Base-by-base conservation (phyloP, 129 eudicot species). In the carrot (Daucus carota) region DNA sequence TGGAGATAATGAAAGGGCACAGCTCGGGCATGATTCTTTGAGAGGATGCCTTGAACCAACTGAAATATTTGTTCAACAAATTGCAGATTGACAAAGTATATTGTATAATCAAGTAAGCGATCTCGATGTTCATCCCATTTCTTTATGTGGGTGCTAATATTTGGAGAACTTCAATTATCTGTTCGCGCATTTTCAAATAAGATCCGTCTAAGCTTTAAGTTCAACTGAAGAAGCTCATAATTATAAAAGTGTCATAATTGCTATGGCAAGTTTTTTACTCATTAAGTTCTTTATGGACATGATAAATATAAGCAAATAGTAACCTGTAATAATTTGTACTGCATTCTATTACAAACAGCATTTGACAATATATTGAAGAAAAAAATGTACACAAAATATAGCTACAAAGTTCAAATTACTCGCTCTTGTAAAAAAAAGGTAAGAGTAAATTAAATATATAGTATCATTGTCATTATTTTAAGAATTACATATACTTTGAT, bases 1-100 rank as follows among this genome's bases (percentile, higher is more conserved):
- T n/a, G 98, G 98, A 74, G 98, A 94, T 80, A 94, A 94, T 46
- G 98, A 94, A 76, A 85, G 97, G 62, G 96, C 92, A 22, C 98
- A 94, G 44, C 96, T 94, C 32, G 97, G 92, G 33, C 97, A 94
- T 40, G 98, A 94, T 81, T 75, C 92, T 8, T 77, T 86, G 73
- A 81, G 97, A 70, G 85, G 78, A 57, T 89, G 97, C 82, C 97
- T 85, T n/a, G 31, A 79, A 75, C 97, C 98, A 3, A 89, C 92
- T 70, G 96, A 94, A 87, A 89, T 86, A 77, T 86, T 81, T 73
- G 75, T 89, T 74, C 80, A 83, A 60, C 86, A 83, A 77, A 70
- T 38, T 70, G 68, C 47, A 20, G 50, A 74, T 43, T 76, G 68
- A 75, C 70, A n/a, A 31, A 24, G 16, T 42, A 16, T 72, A 47